These are phyloP conservation scores for Cutaneotrichosporon cutaneum DNA, from an alignment of 1,284 basidiomycete species.

Conservation along the genomic window DNA sequence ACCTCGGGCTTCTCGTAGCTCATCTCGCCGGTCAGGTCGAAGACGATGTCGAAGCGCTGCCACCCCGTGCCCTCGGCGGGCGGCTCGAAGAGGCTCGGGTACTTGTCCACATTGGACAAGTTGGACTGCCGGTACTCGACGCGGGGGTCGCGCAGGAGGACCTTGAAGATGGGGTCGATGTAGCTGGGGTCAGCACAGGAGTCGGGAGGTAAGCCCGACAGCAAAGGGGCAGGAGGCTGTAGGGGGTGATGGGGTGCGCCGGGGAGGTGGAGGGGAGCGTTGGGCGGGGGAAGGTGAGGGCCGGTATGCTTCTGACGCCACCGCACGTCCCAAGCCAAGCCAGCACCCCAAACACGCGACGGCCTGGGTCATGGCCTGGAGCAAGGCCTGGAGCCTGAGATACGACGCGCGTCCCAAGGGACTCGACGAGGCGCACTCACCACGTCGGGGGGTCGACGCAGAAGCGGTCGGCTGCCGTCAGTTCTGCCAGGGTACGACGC, in stretches of 20 bases:
- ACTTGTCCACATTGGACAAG: constrained; percentile 59
- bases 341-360: neutral
- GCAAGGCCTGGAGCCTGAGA: too few relatives aligned
- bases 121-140: constrained; percentile 77
- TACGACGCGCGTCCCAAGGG: too few relatives aligned
- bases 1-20: constrained; percentile 73
- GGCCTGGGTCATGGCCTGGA: neutral
- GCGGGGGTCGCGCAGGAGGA: constrained; percentile 57
- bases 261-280: too few relatives aligned
- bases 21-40: constrained; percentile 64
- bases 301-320: too few relatives aligned
- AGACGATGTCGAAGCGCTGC: constrained; percentile 44
- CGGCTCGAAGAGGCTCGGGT: constrained; percentile 42
- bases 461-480: constrained; percentile 68
- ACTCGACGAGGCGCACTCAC: constrained; percentile 57
- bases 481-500: constrained; percentile 2
- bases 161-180: constrained; percentile 71
- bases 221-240: neutral
- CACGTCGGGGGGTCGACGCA: constrained; percentile 81
- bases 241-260: neutral
- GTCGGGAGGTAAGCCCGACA: neutral
- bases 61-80: constrained; percentile 27
- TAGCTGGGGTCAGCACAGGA: constrained; percentile 59
- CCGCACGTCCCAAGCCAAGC: too few relatives aligned
- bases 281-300: too few relatives aligned